Evolutionary conservation across 306 rosid genomes (phyloP), one percentile per base, ranked within the genome.

Genomic region (Carpinus viminea): DNA sequence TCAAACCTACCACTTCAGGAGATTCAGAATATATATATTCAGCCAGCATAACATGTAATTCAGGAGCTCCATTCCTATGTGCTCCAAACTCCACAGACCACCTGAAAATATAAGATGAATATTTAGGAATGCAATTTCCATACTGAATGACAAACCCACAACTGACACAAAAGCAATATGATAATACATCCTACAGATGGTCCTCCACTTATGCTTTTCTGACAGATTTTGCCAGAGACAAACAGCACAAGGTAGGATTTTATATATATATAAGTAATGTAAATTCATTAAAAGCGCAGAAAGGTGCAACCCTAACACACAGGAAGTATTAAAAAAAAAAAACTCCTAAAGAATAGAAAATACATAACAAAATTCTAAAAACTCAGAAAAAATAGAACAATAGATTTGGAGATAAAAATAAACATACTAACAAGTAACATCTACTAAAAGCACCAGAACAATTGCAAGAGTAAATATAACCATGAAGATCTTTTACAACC

Each of bases 81-180:
- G 85, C 87, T 84, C 94, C 99, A 90, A 82, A 91, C 76, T 89
- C 98, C 5, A 89, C 89, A 66, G 99, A 96, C 98, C 98, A 93
- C 88, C 99, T 96, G 88, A 74, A 74, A 77, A 62, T 52, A 7
- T 65, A 75, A 24, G 13, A 20, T 70, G 5, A 53, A 34, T 66
- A 59, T 8, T 53, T 65, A 69, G 62, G 34, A 56, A 28, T n/a
- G 41, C 24, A 17, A n/a, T 70, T 68, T 15, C 76, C 55, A 74
- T 61, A 50, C 70, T 72, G 9, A 21, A 59, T 73, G 45, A 73
- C 21, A 13, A 64, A 54, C 7, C 54, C 5, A 47, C 12, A 62
- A 77, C 59, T 18, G 55, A 65, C 26, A 36, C 50, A 45, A 21
- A 20, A 12, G 15, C 24, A 59, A 11, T 11, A 59, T 59, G 65